Evolutionary conservation across 495 filamentous ascomycete genomes (phyloP).

Genomic region (Penicillium dipodomyicola): DNA sequence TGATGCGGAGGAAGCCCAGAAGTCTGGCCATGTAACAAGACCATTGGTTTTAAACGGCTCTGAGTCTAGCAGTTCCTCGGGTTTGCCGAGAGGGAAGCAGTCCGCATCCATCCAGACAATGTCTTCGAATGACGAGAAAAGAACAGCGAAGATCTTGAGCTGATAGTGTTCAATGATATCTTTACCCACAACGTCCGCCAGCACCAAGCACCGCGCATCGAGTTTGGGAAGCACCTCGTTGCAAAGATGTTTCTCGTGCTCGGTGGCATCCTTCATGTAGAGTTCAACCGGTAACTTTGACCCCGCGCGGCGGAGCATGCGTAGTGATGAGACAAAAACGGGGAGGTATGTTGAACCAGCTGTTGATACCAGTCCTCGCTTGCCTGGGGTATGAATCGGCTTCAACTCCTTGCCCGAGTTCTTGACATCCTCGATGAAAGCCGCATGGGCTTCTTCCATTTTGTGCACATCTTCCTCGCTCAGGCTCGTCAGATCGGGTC

Average conservation of each 20-base stretch:
- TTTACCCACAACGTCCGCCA: slow-evolving; percentile 45
- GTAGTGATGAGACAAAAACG: slow-evolving; percentile 50
- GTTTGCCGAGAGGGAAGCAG: slow-evolving; percentile 51
- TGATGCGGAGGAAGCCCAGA: slow-evolving; percentile 54
- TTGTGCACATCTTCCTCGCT: slow-evolving; percentile 31
- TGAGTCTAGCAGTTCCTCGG: slow-evolving; percentile 48
- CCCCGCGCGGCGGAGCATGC: slow-evolving; percentile 57
- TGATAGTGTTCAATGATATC: slow-evolving; percentile 51
- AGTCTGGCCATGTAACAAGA: slow-evolving; percentile 62
- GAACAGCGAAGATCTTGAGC: slow-evolving; percentile 58
- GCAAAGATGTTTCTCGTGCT: slow-evolving; percentile 55
- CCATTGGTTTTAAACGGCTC: slow-evolving; percentile 53
- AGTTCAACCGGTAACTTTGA: slow-evolving; percentile 58
- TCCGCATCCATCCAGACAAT: slow-evolving; percentile 64
- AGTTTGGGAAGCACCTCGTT: slow-evolving; percentile 48
- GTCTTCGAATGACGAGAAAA: slow-evolving; percentile 59
- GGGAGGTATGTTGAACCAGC: slow-evolving; percentile 47
- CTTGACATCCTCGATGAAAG: slow-evolving; percentile 40
- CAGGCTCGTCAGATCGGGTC: slow-evolving; percentile 38
- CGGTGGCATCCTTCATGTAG: slow-evolving; percentile 49
- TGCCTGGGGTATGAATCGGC: slow-evolving; percentile 43
- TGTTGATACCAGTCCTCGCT: slow-evolving; percentile 56
- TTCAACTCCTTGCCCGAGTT: slow-evolving; percentile 29
- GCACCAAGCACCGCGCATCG: slow-evolving; percentile 51
- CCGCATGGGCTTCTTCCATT: slow-evolving; percentile 45